Evolutionary conservation across 73 alveolate species (phyloP), one percentile per base, ranked within the genome.

Genomic region (Stentor roeselii): DNA sequence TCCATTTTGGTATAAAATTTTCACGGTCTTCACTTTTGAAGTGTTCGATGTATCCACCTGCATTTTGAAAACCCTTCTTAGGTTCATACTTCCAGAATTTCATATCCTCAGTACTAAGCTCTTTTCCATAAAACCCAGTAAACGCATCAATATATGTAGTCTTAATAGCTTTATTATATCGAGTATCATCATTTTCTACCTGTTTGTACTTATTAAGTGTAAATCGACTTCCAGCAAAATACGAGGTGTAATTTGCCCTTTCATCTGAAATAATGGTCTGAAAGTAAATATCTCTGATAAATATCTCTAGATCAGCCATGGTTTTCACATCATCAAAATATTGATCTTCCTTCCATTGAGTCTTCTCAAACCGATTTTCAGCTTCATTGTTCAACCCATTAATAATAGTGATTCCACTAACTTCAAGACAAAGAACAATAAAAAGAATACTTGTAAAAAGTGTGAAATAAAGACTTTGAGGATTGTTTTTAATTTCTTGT

Each of bases 31-130:
- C 59, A 4, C 88, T 86, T 21, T 31, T 1, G 60, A 88, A 89
- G 59, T 41, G 88, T 6, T 60, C 59, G 0, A 82, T 78, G 67
- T 59, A 91, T 0, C 94, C 96, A 3, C 96, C 96, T 14, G 76
- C 58, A 15, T 59, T 75, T 4, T 60, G 27, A 82, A 37, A 89
- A 30, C 95, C 91, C 3, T 83, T 84, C 0, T 35, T 78, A 3
- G 39, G 36, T 30, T 11, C 3, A 61, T 89, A 86, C n/a, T 41
- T 75, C 36, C 27, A 89, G 21, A 39, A 35, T 3, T 39, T 82
- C 11, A 42, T 3, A 58, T 89, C 75, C n/a, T n/a, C n/a, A n/a
- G n/a, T n/a, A 50, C 59, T 34, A 27, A 75, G 76, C 41, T 77
- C 90, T 31, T 60, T 61, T 42, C 86, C 76, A 58, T 83, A 35